Base-by-base conservation (phyloP, 805 yeast species). In the Zygosaccharomyces lentus region DNA sequence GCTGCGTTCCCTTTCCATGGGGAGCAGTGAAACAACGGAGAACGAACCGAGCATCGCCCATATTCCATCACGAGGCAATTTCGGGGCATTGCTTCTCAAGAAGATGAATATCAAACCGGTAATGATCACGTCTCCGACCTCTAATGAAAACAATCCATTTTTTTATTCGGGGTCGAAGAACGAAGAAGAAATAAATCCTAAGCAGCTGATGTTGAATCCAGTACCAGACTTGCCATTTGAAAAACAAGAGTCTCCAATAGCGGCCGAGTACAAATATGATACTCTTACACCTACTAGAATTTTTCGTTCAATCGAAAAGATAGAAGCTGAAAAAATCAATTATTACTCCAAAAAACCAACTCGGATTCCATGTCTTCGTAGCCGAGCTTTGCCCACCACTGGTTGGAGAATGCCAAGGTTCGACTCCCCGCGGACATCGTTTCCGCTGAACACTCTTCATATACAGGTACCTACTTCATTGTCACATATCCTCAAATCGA, bases 31-130 rank as follows among this genome's bases (percentile, higher is more conserved):
- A 6, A 46, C 44, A 4, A 36, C 43, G 3, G 43, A 40, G 7
- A 40, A 45, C 16, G 47, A 49, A 16, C 17, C 24, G 2, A 24
- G 21, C 13, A 46, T 34, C 12, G 47, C 48, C 6, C 49, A 48
- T 4, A 47, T 43, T 7, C 43, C 45, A 7, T 12, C 48, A 3
- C 37, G 52, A 34, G 48, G 49, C 27, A 57, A 52, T 32, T 65
- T 69, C 27, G 76, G 76, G 6, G 71, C 72, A 15, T 54, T 64
- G 27, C 55, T 71, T 10, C 55, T 69, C 50, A 65, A 68, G n/a
- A 71, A 68, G 43, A 64, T 71, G 70, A 71, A 71, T 48, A 57
- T 71, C 17, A 64, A 63, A 39, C 72, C 75, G 0, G 61, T 70
- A 2, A 52, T 69, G 32, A 58, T 70, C 27, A 63, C 64, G 25